Conservation (phyloP, 2,329 filamentous ascomycete genomes). For the Colletotrichum truncatum region DNA sequence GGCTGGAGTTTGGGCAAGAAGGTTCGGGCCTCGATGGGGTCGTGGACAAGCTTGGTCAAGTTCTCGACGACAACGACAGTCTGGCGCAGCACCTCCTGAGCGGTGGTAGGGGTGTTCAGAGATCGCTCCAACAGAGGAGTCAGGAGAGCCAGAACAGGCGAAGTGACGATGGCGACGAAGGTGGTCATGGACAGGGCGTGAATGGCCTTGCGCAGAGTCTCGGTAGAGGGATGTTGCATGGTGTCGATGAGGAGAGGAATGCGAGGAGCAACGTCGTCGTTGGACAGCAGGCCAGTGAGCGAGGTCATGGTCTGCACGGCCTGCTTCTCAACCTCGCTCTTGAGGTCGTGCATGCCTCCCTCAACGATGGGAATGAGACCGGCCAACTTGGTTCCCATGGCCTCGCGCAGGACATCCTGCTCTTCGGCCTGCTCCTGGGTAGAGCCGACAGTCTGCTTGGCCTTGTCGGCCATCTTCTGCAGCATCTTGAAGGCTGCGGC, state of each 20-base stretch:
- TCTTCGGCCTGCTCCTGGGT: constrained; percentile 85
- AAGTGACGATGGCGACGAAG: constrained; percentile 97
- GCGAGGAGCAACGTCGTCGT: constrained; percentile 94
- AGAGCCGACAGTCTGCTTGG: constrained; percentile 81
- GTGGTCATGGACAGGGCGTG: constrained; percentile 97
- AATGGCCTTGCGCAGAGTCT: constrained; percentile 93
- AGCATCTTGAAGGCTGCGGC: constrained; percentile 86
- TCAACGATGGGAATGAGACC: constrained; percentile 91
- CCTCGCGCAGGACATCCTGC: constrained; percentile 89
- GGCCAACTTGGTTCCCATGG: constrained; percentile 89
- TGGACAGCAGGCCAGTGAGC: constrained; percentile 88
- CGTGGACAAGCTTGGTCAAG: constrained; percentile 96
- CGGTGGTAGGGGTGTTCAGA: constrained; percentile 88
- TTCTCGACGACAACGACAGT: constrained; percentile 98
- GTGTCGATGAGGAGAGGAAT: constrained; percentile 93
- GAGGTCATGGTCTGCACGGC: constrained; percentile 92
- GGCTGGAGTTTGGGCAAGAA: constrained; percentile 96
- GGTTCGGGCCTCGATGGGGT: constrained; percentile 89
- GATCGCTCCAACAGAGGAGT: constrained; percentile 95
- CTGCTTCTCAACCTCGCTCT: constrained; percentile 87
- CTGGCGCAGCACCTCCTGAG: constrained; percentile 94
- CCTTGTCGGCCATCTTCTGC: constrained; percentile 94
- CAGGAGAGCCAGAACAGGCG: constrained; percentile 91
- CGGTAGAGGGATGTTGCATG: constrained; percentile 91
- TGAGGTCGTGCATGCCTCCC: constrained; percentile 95